phyloP scores from a whole-genome alignment of 2,329 filamentous ascomycete species.

The Paecilomyces sp. region DNA sequence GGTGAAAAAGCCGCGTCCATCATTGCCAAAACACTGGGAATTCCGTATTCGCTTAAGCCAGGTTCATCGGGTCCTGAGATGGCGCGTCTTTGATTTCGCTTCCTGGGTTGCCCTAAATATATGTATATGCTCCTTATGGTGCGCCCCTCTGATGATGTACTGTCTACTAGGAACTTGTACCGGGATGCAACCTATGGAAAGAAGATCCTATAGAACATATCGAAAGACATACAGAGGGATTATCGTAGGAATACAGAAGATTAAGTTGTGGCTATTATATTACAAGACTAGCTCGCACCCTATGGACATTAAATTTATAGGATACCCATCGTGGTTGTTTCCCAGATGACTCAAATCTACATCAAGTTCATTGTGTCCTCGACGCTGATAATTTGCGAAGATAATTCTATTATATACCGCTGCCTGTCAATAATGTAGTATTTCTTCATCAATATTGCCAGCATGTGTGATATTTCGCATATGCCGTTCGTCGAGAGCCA shows the following conservation, averaged over 20 bases:
- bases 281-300: background rate
- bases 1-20: slow-evolving; percentile 36
- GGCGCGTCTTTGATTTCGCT: background rate
- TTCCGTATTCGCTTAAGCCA: slow-evolving; percentile 5
- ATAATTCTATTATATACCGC: background rate
- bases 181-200: no score
- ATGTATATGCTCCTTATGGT: no score
- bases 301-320: no score
- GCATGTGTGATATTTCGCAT: background rate
- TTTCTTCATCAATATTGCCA: background rate
- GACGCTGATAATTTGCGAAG: background rate
- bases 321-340: no score
- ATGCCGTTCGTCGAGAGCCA: background rate
- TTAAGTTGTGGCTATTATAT: no score
- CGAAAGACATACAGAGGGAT: no score
- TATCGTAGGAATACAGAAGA: no score
- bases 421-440: background rate
- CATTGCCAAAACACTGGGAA: slow-evolving; percentile 20
- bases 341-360: background rate
- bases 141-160: no score
- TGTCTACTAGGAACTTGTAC: no score
- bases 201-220: no score
- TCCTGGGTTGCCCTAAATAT: background rate
- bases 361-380: background rate
- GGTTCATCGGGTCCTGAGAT: background rate